Conservation (phyloP, 2,329 filamentous ascomycete species). For the Seiridium cupressi region DNA sequence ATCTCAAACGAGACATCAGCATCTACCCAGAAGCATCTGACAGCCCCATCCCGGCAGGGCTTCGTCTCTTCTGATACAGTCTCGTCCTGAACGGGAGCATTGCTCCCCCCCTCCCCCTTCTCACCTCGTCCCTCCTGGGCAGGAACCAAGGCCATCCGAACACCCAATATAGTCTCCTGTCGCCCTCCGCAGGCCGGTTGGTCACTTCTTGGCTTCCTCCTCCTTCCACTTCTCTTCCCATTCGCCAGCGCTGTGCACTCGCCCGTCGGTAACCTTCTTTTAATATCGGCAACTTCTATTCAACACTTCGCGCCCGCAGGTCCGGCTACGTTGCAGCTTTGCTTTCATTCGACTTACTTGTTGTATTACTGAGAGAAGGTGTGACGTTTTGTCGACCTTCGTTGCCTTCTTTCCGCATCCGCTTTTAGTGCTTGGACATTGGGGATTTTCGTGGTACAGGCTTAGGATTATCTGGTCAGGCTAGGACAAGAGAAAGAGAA, state of each 20-base stretch:
- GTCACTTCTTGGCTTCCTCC: constrained; percentile 24
- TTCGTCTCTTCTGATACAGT: constrained; percentile 38
- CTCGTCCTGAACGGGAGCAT: constrained; percentile 35
- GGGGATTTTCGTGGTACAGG: constrained; percentile 11
- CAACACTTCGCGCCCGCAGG: constrained; percentile 38
- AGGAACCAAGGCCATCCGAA: constrained; percentile 23
- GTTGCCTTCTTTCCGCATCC: constrained; percentile 17
- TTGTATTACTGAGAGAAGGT: constrained; percentile 12
- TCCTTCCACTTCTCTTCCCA: constrained; percentile 28
- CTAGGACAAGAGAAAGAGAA: constrained; percentile 18
- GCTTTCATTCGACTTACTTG: constrained; percentile 16
- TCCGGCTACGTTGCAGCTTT: constrained; percentile 49
- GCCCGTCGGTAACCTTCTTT: constrained; percentile 54
- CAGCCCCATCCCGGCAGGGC: constrained; percentile 31
- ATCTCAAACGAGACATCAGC: constrained; percentile 42
- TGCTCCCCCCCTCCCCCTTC: constrained; percentile 17
- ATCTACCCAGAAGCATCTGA: constrained; percentile 38
- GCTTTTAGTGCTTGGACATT: constrained; percentile 16
- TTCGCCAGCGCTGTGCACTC: constrained; percentile 47
- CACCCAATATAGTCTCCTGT: constrained; percentile 36
- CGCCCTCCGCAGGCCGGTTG: constrained; percentile 15
- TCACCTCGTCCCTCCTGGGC: constrained; percentile 21
- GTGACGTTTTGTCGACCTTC: constrained; percentile 12
- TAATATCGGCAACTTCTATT: constrained; percentile 39
- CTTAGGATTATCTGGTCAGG: not conserved